Conservation (phyloP, 768 basidiomycete genomes). For the Tylopilus plumbeoviolaceoides region DNA sequence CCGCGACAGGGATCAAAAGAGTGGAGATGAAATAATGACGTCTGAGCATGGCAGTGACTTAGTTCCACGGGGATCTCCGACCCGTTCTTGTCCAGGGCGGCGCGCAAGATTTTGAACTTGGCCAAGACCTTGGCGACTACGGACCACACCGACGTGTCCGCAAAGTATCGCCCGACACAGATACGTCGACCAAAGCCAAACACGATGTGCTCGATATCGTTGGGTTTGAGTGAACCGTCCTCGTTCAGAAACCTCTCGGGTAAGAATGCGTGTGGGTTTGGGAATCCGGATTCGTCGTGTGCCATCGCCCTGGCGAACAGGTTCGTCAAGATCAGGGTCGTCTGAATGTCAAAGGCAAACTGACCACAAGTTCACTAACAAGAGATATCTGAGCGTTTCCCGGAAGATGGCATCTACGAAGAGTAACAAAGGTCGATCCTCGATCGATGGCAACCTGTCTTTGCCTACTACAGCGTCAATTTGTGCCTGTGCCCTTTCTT, state of each 20-base stretch:
- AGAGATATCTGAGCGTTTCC: background rate
- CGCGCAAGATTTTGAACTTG: constrained; percentile 9
- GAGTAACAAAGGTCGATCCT: background rate
- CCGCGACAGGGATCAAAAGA: too few relatives aligned
- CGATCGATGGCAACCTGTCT: background rate
- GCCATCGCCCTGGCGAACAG: constrained; percentile 5
- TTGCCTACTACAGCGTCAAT: background rate
- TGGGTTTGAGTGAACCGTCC: constrained; percentile 15
- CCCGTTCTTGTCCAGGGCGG: constrained; percentile 8
- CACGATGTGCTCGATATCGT: constrained; percentile 1
- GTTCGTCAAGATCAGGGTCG: background rate
- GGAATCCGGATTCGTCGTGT: constrained; percentile 29
- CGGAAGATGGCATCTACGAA: background rate
- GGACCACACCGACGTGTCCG: constrained; percentile 18
- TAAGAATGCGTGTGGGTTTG: constrained; percentile 32
- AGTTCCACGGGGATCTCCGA: constrained; percentile 6
- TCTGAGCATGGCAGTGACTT: too few relatives aligned
- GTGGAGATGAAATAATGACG: too few relatives aligned
- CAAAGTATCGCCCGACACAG: constrained; percentile 22
- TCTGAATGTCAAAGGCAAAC: background rate
- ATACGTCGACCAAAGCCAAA: constrained; percentile 27
- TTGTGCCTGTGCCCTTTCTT: background rate
- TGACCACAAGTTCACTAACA: constrained; percentile 10
- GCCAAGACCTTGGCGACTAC: constrained; percentile 13
- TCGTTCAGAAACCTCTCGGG: constrained; percentile 38